These are phyloP conservation scores for Fusarium cyanostomum DNA, from an alignment of 2,329 filamentous ascomycete genomes.

Conservation along the genomic window DNA sequence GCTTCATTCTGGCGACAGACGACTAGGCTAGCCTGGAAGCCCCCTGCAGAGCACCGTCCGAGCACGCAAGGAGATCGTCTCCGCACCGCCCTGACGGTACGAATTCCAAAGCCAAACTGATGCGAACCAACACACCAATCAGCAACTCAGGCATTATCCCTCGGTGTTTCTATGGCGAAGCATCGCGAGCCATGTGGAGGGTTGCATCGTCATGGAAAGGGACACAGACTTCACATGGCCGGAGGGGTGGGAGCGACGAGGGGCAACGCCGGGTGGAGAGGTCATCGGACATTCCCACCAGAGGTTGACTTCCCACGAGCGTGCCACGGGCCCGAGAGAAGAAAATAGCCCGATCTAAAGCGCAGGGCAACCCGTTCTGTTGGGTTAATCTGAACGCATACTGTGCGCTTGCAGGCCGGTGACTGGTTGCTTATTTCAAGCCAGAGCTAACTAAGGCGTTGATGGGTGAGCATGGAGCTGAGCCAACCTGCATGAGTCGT, in stretches of 20 bases:
- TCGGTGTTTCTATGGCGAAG: conserved; percentile 22
- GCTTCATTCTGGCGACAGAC: not conserved
- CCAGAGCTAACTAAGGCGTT: conserved; percentile 25
- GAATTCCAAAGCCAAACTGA: conserved; percentile 4
- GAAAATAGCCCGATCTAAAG: conserved; percentile 39
- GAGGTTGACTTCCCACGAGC: conserved; percentile 16
- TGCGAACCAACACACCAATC: conserved; percentile 28
- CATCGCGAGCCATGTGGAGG: conserved; percentile 27
- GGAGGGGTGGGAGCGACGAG: conserved; percentile 18
- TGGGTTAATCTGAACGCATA: conserved; percentile 32
- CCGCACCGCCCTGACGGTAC: conserved; percentile 13
- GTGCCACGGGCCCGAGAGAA: conserved; percentile 23
- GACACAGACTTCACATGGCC: conserved; percentile 12
- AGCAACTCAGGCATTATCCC: not conserved
- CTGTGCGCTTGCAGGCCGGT: conserved; percentile 32
- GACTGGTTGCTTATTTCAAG: conserved; percentile 34
- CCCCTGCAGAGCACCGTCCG: conserved; percentile 16
- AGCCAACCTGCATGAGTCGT: conserved; percentile 38
- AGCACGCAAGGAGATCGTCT: conserved; percentile 20
- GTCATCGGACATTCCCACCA: conserved; percentile 31
- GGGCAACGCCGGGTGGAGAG: conserved; percentile 26
- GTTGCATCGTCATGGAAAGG: conserved; percentile 25
- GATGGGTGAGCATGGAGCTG: conserved; percentile 33
- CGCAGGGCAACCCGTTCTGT: conserved; percentile 38
- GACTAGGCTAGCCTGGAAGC: not conserved